Evolutionary conservation across 1,284 basidiomycete species (phyloP), one percentile per base, ranked within the genome.

Genomic region (Ustilago sp.): DNA sequence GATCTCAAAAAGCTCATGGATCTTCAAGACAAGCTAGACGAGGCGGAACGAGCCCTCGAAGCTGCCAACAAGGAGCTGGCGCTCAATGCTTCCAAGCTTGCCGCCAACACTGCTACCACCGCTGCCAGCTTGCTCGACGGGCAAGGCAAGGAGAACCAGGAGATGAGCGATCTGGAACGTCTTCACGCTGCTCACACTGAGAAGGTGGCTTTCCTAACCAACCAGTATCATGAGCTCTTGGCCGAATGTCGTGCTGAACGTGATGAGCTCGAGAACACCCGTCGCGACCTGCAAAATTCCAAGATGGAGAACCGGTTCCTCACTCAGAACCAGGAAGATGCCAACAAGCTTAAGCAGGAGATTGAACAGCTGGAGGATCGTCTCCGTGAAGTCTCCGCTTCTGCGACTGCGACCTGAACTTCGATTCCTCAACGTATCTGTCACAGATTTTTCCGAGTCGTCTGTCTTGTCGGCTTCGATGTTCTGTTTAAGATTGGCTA

Each of bases 181-280:
- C 74, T 79, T 17, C 73, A 79, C 43, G 67, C 63, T 5, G 77
- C 77, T 3, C 77, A 79, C 69, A 79, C 74, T 12, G 77, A 79
- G 23, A 76, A 74, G 59, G 63, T 71, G 8, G 60, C 68, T 8
- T 59, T 63, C 12, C 56, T 79, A 3, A 55, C 61, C 36, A 68
- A 70, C 23, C 61, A 73, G 60, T 74, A 76, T 57, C 62, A 68
- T 54, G 69, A 79, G 56, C 32, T 76, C 12, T 38, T 65, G 5
- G 48, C 54, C 11, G 61, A 70, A 41, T 67, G 66, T n/a, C 54
- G 58, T 11, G n/a, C 59, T 17, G 66, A 72, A 32, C 63, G 62
- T 28, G 50, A 60, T 5, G 69, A 79, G 60, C 63, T 73, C 35
- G 66, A 71, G 13, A 59, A 43, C 23, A 35, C 70, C 8, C 50